Percentiles rank a stretch among this genome's conserved stretches.
Evolutionary conservation across 768 basidiomycete genomes (phyloP).

Genomic region (Amanita pseudoporphyria): DNA sequence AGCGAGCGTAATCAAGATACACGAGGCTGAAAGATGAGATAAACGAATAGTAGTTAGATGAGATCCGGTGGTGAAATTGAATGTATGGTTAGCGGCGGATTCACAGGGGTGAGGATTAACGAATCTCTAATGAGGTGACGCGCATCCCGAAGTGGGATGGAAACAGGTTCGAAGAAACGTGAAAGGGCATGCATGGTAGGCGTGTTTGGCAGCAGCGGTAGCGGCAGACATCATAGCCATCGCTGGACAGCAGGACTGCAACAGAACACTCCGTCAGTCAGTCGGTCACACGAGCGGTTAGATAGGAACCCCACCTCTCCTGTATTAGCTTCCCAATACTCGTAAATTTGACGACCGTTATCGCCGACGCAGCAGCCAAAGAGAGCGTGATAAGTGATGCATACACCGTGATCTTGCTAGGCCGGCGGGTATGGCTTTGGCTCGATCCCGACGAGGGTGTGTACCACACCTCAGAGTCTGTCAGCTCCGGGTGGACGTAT

Average conservation of each 20-base stretch:
- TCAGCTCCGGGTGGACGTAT: slow-evolving; percentile 30
- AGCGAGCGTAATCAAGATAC: not conserved
- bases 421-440: not conserved
- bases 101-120: not conserved
- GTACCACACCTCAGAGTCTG: slow-evolving; percentile 29
- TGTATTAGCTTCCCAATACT: slow-evolving; percentile 17
- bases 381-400: slow-evolving; percentile 24
- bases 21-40: not conserved
- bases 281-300: not conserved
- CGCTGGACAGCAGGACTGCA: slow-evolving; percentile 9
- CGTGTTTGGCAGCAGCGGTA: not conserved
- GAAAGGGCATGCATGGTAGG: not conserved
- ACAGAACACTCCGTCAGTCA: not conserved
- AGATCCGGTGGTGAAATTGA: not conserved
- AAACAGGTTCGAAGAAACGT: too few relatives aligned
- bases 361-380: slow-evolving; percentile 20
- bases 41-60: not conserved
- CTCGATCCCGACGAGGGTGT: slow-evolving; percentile 10
- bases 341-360: slow-evolving; percentile 24
- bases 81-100: not conserved
- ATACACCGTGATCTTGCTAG: slow-evolving; percentile 13
- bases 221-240: slow-evolving; percentile 7
- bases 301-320: slow-evolving; percentile 18
- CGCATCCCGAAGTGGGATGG: too few relatives aligned
- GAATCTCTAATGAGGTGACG: not conserved